Evolutionary conservation across 441 rosid species (phyloP).

Genomic region (Gossypium schwendimanii): DNA sequence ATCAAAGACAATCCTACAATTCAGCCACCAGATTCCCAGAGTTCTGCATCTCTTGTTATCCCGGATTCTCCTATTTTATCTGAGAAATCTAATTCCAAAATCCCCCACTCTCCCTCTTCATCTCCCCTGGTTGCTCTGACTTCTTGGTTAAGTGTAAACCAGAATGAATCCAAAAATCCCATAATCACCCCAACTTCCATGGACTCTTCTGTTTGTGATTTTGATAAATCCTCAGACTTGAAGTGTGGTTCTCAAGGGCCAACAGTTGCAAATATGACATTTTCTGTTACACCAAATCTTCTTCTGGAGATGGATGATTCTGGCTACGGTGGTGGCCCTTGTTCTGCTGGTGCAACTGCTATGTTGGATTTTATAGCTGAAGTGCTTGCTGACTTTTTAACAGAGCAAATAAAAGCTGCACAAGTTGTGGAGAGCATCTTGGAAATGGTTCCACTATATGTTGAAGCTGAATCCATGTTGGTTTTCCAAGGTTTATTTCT

Average conservation of each 20-base stretch:
- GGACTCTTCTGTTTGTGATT: slow-evolving; percentile 55
- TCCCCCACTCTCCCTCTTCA: slow-evolving; percentile 46
- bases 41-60: slow-evolving; percentile 55
- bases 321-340: slow-evolving; percentile 86
- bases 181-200: slow-evolving; percentile 49
- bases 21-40: slow-evolving; percentile 60
- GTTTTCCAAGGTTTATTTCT: slow-evolving; percentile 81
- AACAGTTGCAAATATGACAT: slow-evolving; percentile 33
- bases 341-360: slow-evolving; percentile 82
- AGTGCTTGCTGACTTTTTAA: slow-evolving; percentile 74
- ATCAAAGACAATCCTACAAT: slow-evolving; percentile 30
- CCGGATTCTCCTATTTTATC: slow-evolving; percentile 79
- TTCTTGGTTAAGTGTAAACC: slow-evolving; percentile 70
- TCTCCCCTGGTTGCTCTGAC: slow-evolving; percentile 79
- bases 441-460: slow-evolving; percentile 60
- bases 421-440: slow-evolving; percentile 57
- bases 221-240: slow-evolving; percentile 44
- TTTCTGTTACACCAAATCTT: slow-evolving; percentile 44
- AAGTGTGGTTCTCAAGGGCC: slow-evolving; percentile 44
- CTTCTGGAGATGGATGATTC: slow-evolving; percentile 69
- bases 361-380: slow-evolving; percentile 75
- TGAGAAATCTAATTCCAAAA: slow-evolving; percentile 68
- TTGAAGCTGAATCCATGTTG: slow-evolving; percentile 63
- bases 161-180: slow-evolving; percentile 51
- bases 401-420: slow-evolving; percentile 82